phyloP scores from a whole-genome alignment of 2,329 filamentous ascomycete species.

The Pyrenochaeta sp. region DNA sequence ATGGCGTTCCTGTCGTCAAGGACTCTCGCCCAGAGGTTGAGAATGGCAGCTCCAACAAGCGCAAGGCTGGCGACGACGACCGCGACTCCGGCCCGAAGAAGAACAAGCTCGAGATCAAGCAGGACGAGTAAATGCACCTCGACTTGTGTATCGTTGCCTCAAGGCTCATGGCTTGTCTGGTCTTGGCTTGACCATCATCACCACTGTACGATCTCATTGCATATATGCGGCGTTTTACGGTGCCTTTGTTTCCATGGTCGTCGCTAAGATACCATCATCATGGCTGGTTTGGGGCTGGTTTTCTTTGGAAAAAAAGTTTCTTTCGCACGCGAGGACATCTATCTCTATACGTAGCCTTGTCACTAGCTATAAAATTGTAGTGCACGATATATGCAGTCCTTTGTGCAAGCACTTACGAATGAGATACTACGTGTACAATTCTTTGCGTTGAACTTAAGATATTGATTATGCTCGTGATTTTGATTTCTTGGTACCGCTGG shows the following conservation, averaged over 20 bases:
- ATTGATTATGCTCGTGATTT: too few relatives aligned
- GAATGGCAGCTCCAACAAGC: slow-evolving; percentile 38
- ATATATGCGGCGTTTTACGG: slow-evolving; percentile 17
- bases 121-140: slow-evolving; percentile 32
- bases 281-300: slow-evolving; percentile 3
- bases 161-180: not conserved
- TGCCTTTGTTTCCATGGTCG: slow-evolving; percentile 13
- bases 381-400: too few relatives aligned
- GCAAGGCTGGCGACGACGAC: slow-evolving; percentile 40
- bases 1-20: slow-evolving; percentile 39
- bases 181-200: not conserved
- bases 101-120: slow-evolving; percentile 46
- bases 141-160: not conserved
- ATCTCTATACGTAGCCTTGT: not conserved
- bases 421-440: too few relatives aligned
- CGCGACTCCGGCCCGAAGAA: slow-evolving; percentile 37
- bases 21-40: slow-evolving; percentile 27
- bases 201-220: slow-evolving; percentile 7
- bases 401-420: too few relatives aligned
- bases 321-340: not conserved
- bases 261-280: slow-evolving; percentile 15
- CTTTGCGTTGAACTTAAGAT: too few relatives aligned
- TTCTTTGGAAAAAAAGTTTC: slow-evolving; percentile 14
- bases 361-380: not conserved
- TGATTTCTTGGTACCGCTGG: too few relatives aligned